phyloP scores from a whole-genome alignment of 2,329 filamentous ascomycete genomes.

The Trichoderma atroviride region DNA sequence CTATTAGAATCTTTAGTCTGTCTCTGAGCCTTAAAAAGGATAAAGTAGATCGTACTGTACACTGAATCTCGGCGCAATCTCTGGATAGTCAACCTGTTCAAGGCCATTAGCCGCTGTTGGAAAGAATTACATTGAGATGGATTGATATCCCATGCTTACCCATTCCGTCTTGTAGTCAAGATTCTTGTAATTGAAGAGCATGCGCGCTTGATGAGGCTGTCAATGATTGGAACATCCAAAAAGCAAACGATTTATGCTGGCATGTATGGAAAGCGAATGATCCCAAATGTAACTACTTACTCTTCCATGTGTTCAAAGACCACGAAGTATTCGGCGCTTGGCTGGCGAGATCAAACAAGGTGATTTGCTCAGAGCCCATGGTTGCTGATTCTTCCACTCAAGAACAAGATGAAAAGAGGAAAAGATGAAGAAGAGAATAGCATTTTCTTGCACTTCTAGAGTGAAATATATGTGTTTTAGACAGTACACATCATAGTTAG shows the following conservation, averaged over 20 bases:
- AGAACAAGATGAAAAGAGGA: neutral
- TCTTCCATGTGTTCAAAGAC: constrained; percentile 73
- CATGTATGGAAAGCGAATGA: neutral
- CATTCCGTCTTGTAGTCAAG: constrained; percentile 70
- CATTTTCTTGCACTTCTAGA: neutral
- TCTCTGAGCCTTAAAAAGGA: neutral
- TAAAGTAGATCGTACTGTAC: constrained; percentile 48
- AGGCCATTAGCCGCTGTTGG: neutral
- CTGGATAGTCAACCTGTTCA: constrained; percentile 62
- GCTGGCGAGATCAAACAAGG: constrained; percentile 66
- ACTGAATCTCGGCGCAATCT: constrained; percentile 60
- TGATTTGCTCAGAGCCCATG: constrained; percentile 43
- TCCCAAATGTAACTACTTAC: neutral
- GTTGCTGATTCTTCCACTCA: constrained; percentile 29
- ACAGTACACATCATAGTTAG: neutral
- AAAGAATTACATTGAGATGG: neutral
- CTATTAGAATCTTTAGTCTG: constrained; percentile 1
- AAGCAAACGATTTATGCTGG: neutral
- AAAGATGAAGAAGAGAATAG: no score
- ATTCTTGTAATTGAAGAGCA: constrained; percentile 68
- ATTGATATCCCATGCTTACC: constrained; percentile 38
- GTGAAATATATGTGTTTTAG: neutral
- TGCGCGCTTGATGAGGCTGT: constrained; percentile 52
- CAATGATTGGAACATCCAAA: neutral
- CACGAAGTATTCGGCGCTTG: constrained; percentile 53